phyloP scores from a whole-genome alignment of 78 protist genomes.

The Tieghemostelium lacteum region DNA sequence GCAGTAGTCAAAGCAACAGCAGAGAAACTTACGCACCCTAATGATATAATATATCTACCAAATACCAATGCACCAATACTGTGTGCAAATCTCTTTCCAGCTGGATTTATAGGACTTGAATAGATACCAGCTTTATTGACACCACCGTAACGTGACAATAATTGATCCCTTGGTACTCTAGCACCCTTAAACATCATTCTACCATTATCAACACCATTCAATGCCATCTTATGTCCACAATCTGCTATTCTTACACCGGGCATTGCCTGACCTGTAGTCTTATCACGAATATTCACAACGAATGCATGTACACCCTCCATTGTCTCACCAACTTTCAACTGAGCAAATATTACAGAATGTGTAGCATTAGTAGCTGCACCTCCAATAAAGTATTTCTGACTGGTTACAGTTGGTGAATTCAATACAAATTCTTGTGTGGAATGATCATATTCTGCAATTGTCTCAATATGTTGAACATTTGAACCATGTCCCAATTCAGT shows the following conservation, averaged over 20 bases:
- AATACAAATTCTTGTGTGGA: slow-evolving; percentile 47
- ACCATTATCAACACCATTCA: slow-evolving; percentile 85
- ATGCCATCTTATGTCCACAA: slow-evolving; percentile 79
- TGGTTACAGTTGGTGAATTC: slow-evolving; percentile 72
- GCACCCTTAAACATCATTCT: slow-evolving; percentile 44
- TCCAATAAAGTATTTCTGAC: slow-evolving; percentile 77
- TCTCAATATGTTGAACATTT: slow-evolving; percentile 85
- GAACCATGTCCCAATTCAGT: slow-evolving; percentile 79
- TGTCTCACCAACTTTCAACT: slow-evolving; percentile 53
- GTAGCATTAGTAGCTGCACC: slow-evolving; percentile 55
- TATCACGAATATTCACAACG: slow-evolving; percentile 37
- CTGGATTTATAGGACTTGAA: slow-evolving; percentile 49
- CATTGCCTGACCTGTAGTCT: neutral
- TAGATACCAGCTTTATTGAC: slow-evolving; percentile 79
- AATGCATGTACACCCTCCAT: slow-evolving; percentile 76
- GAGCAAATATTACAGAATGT: slow-evolving; percentile 47
- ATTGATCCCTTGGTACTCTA: slow-evolving; percentile 73
- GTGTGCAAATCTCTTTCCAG: slow-evolving; percentile 58
- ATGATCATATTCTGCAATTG: slow-evolving; percentile 79
- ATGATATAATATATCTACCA: slow-evolving; percentile 53
- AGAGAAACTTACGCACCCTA: slow-evolving; percentile 50
- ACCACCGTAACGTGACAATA: slow-evolving; percentile 60
- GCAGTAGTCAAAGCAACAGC: slow-evolving; percentile 23
- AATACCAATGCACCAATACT: slow-evolving; percentile 67
- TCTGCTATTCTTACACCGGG: slow-evolving; percentile 67